phyloP scores from a whole-genome alignment of 371 early-diverging fungal genomes.

The Apophysomyces variabilis region DNA sequence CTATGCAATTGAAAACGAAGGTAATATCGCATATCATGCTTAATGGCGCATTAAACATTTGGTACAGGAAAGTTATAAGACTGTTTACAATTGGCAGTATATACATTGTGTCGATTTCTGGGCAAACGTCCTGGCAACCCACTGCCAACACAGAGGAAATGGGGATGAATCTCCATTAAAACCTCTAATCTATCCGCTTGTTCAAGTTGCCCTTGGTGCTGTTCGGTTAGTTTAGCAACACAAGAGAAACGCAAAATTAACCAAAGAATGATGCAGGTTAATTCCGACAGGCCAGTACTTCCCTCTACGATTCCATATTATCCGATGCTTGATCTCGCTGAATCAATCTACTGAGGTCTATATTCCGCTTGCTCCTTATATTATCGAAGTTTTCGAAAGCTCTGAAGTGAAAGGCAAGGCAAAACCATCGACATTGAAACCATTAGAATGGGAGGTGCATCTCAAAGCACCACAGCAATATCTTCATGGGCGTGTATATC shows the following conservation, averaged over 20 bases:
- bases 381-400: constrained; percentile 77
- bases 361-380: constrained; percentile 83
- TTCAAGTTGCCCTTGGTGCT: constrained; percentile 87
- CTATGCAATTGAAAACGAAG: constrained; percentile 79
- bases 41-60: background rate
- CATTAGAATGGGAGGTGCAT: constrained; percentile 75
- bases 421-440: constrained; percentile 78
- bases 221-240: constrained; percentile 41
- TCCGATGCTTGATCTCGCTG: constrained; percentile 73
- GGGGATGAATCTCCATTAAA: constrained; percentile 67
- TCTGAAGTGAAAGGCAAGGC: constrained; percentile 61
- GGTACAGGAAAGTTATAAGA: constrained; percentile 73
- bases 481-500: constrained; percentile 81
- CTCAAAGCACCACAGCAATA: constrained; percentile 82
- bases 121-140: constrained; percentile 79
- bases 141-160: constrained; percentile 49
- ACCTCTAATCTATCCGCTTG: constrained; percentile 88
- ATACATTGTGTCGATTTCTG: constrained; percentile 89
- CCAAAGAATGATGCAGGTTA: constrained; percentile 45
- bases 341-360: constrained; percentile 72
- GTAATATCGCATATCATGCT: constrained; percentile 21
- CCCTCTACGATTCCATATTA: constrained; percentile 89
- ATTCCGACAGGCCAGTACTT: constrained; percentile 89
- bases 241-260: background rate
- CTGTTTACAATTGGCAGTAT: constrained; percentile 95